phyloP scores from a whole-genome alignment of 257 asterid genomes.

The Mitragyna speciosa region DNA sequence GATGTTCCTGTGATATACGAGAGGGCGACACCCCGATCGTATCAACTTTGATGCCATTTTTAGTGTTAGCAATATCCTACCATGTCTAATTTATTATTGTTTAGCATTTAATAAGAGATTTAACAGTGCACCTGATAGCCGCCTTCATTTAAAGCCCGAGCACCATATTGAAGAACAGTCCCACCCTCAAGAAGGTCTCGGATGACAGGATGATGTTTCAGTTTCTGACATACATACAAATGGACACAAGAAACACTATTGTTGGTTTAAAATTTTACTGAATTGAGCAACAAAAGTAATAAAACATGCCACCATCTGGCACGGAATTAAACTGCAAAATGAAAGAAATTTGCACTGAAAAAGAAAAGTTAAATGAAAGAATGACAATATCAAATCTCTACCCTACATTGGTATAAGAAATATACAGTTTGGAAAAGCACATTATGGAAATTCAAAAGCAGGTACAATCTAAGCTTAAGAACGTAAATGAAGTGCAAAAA shows the following conservation, averaged over 20 bases:
- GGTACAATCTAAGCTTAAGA: not conserved
- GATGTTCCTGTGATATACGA: too few relatives aligned
- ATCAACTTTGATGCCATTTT: not conserved
- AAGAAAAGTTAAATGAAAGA: not conserved
- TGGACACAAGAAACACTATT: not conserved
- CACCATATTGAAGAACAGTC: conserved; percentile 84
- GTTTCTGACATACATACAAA: conserved; percentile 49
- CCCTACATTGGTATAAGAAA: not conserved
- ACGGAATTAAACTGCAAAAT: not conserved
- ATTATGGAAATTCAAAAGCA: not conserved
- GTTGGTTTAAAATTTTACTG: not conserved
- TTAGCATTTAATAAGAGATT: not conserved
- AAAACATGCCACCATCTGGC: not conserved
- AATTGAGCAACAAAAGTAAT: not conserved
- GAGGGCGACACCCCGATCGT: too few relatives aligned
- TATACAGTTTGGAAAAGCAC: not conserved
- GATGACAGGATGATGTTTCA: conserved; percentile 86
- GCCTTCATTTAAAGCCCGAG: conserved; percentile 94
- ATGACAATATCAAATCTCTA: not conserved
- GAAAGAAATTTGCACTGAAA: not conserved
- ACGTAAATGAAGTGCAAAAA: not conserved
- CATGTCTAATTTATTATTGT: not conserved
- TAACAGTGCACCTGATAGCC: conserved; percentile 73
- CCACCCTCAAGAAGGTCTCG: conserved; percentile 86
- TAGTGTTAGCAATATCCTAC: not conserved